Conservation (phyloP, 2,329 filamentous ascomycete species). For the Colletotrichum costaricense region DNA sequence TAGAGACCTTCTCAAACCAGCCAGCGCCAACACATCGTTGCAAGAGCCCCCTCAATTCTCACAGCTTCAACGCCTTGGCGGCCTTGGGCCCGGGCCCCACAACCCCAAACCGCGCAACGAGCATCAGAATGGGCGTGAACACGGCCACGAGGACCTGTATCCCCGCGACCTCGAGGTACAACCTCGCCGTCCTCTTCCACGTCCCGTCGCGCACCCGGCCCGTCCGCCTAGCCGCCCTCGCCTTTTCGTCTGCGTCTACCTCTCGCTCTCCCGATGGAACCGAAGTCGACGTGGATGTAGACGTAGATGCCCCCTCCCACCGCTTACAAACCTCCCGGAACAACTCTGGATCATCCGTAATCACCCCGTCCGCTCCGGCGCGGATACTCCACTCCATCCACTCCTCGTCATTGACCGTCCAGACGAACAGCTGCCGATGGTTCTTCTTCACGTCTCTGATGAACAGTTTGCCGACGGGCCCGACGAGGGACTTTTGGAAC, state of each 20-base stretch:
- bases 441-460: conserved; percentile 63
- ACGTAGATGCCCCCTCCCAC: not conserved
- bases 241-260: not conserved
- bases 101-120: conserved; percentile 24
- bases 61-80: conserved; percentile 23
- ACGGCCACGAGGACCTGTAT: conserved; percentile 22
- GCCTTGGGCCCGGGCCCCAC: conserved; percentile 24
- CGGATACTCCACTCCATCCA: conserved; percentile 86
- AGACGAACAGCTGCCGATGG: conserved; percentile 74
- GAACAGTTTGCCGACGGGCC: conserved; percentile 75
- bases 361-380: conserved; percentile 77
- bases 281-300: not conserved
- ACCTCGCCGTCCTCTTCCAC: conserved; percentile 2
- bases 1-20: too few relatives aligned
- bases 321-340: conserved; percentile 69
- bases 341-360: conserved; percentile 83
- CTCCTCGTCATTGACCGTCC: conserved; percentile 86
- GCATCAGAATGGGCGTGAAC: conserved; percentile 30
- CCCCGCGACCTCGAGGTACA: conserved; percentile 20
- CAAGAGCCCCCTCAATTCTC: not conserved
- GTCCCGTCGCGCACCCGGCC: not conserved
- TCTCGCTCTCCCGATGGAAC: too few relatives aligned
- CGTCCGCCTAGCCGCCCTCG: not conserved
- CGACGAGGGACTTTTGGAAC: conserved; percentile 74
- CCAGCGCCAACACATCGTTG: too few relatives aligned